Base-by-base conservation (phyloP, 2,329 filamentous ascomycete genomes). In the Botrytis pseudocinerea region DNA sequence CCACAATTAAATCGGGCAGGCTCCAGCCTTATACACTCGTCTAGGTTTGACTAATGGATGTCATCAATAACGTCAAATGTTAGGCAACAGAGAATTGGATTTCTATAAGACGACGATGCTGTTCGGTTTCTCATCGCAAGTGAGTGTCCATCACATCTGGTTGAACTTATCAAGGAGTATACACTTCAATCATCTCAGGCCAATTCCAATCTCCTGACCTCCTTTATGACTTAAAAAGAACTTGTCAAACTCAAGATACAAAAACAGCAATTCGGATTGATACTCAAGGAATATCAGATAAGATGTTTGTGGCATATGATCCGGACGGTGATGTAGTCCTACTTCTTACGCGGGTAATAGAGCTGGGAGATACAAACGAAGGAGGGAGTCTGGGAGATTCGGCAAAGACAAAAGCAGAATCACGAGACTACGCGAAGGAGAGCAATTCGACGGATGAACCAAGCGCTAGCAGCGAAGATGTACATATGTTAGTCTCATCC, bases 401-500 rank as follows among this genome's bases (percentile, higher is more conserved):
- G 20, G 40, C 40, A 69, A 20, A 42, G 40, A 3, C 51, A 69
- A 10, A 14, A n/a, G 10, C 69, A 42, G 38, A 35, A 20, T n/a
- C 60, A 62, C 35, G 32, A 54, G 28, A 42, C 20, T n/a, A 20
- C n/a, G 4, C 20, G n/a, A 48, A 57, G 14, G 20, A 42, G 28
- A 16, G 32, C 32, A 4, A 42, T 7, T 22, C 46, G 16, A 22
- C 25, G 10, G 18, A 44, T 8, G 38, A 44, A 32, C n/a, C 46
- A 25, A 35, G 16, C 28, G 40, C 9, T 32, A 35, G 4, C 40
- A 46, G n/a, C 14, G 38, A 64, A 65, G 38, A 66, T 44, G 16
- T 68, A 68, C 65, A 57, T 32, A 72, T 72, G 51, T 62, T 72
- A 46, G 70, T 72, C 28, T 72, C 70, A 10, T 72, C 70, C 25